Conservation (phyloP, 2,329 filamentous ascomycete genomes). For the Epichloe sylvatica region DNA sequence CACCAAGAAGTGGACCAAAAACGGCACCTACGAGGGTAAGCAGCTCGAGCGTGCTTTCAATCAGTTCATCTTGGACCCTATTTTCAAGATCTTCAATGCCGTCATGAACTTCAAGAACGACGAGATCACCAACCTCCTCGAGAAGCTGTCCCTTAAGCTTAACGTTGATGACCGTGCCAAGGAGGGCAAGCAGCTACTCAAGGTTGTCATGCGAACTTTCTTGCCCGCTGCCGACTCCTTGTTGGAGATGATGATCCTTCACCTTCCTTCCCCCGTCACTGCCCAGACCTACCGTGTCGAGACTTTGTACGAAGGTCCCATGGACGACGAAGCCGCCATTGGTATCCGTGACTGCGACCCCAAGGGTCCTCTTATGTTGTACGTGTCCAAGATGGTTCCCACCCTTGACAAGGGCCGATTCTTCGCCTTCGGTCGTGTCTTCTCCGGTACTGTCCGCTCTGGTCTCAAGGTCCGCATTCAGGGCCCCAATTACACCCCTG, state of each 20-base stretch:
- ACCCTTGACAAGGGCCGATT: conserved; percentile 99
- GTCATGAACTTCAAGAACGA: conserved; percentile 99
- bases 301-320: conserved; percentile 96
- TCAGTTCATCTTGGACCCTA: conserved; percentile 98
- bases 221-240: conserved; percentile 94
- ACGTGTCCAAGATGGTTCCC: conserved; percentile 99
- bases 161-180: conserved; percentile 72
- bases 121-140: conserved; percentile 65
- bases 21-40: conserved; percentile 70
- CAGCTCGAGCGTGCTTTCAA: conserved; percentile 95
- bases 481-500: conserved; percentile 95
- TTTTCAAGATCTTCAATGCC: conserved; percentile 95
- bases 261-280: conserved; percentile 88
- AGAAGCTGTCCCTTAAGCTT: conserved; percentile 95
- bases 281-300: conserved; percentile 97
- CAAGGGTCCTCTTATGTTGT: conserved; percentile 97
- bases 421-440: conserved; percentile 99
- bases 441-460: conserved; percentile 93
- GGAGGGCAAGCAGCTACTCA: conserved; percentile 95
- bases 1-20: conserved; percentile 99
- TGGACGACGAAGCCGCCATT: conserved; percentile 82
- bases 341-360: conserved; percentile 97
- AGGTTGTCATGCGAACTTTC: conserved; percentile 98
- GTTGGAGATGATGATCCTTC: conserved; percentile 99
- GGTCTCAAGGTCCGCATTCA: conserved; percentile 99